These are phyloP conservation scores for Tilletia indica DNA, from an alignment of 1,284 basidiomycete species.

Conservation along the genomic window DNA sequence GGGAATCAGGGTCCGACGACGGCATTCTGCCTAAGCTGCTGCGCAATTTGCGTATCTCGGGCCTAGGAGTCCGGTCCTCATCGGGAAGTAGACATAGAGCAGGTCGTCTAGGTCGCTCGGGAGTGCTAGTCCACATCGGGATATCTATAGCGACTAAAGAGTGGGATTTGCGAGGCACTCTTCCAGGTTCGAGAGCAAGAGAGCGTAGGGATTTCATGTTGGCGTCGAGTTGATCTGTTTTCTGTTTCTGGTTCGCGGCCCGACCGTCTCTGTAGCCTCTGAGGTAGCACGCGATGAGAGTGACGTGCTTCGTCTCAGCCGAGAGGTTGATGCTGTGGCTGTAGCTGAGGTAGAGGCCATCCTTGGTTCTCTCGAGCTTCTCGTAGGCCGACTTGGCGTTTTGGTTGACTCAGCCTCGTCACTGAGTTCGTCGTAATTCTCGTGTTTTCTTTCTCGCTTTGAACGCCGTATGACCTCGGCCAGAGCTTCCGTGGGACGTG, in stretches of 20 bases:
- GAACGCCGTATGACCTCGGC: constrained; percentile 5
- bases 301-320: no score
- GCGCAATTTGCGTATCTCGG: not conserved
- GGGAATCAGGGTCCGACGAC: constrained; percentile 7
- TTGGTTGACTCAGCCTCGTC: no score
- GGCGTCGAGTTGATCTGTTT: not conserved
- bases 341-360: no score
- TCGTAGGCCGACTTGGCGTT: no score
- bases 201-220: not conserved
- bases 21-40: not conserved
- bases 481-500: constrained; percentile 5
- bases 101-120: not conserved
- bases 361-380: no score
- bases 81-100: not conserved
- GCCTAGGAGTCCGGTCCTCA: not conserved
- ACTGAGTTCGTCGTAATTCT: no score
- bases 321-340: no score
- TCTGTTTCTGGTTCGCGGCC: not conserved
- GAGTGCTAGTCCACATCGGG: not conserved
- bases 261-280: no score
- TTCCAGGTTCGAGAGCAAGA: not conserved
- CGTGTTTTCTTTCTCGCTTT: not conserved
- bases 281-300: no score
- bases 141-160: not conserved
- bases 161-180: not conserved